Percentiles rank a stretch among this genome's conserved stretches.
Evolutionary conservation across 2,329 filamentous ascomycete genomes (phyloP).

Genomic region (Trichoderma gracile): DNA sequence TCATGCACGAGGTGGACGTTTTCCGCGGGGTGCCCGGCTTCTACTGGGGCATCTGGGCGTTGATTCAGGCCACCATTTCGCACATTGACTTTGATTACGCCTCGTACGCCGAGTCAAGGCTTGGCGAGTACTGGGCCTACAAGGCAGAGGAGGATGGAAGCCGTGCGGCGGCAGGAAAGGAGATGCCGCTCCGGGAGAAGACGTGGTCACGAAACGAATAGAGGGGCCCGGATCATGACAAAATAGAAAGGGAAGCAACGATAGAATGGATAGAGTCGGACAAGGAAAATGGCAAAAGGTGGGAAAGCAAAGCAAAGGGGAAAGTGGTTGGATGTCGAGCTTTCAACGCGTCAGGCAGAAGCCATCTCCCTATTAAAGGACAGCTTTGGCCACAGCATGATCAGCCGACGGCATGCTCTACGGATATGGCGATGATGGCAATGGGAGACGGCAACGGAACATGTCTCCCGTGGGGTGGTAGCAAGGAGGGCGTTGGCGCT

Average conservation of each 20-base stretch:
- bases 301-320: conserved; percentile 4
- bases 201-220: conserved; percentile 63
- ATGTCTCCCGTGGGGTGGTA: not conserved
- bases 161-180: conserved; percentile 52
- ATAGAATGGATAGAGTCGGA: too few relatives aligned
- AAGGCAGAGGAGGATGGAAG: conserved; percentile 70
- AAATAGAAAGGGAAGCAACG: conserved; percentile 19
- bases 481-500: conserved; percentile 14
- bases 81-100: conserved; percentile 98
- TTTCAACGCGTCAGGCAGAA: not conserved
- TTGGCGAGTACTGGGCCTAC: conserved; percentile 94
- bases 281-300: not conserved
- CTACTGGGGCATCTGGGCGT: conserved; percentile 89
- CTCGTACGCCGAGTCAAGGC: conserved; percentile 78
- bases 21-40: conserved; percentile 91
- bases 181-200: conserved; percentile 73
- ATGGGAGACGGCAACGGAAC: conserved; percentile 6
- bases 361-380: not conserved
- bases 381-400: not conserved
- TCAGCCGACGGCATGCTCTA: not conserved
- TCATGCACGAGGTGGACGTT: conserved; percentile 79
- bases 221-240: conserved; percentile 27
- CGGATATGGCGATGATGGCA: conserved; percentile 20
- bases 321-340: not conserved
- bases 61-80: conserved; percentile 92